A percentile compares a stretch with the other conserved stretches of the same genome.
Evolutionary conservation across 768 basidiomycete species (phyloP).

Genomic region (Russula vinacea): DNA sequence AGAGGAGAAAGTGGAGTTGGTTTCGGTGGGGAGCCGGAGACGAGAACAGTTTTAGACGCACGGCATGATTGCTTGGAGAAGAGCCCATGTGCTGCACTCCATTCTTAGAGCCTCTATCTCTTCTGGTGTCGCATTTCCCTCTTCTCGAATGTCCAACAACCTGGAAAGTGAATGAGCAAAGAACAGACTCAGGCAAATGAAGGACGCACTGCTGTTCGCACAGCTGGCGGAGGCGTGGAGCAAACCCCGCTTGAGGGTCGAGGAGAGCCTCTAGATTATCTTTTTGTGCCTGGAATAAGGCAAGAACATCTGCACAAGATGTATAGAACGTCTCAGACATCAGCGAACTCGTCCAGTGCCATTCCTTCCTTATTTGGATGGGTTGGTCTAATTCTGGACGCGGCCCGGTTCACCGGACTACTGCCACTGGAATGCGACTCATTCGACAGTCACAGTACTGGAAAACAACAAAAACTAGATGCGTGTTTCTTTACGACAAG

Average conservation of each 20-base stretch:
- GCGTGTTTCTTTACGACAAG: neutral
- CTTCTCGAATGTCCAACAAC: conserved; percentile 52
- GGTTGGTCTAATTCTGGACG: neutral
- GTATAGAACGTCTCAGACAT: conserved; percentile 57
- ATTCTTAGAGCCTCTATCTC: conserved; percentile 63
- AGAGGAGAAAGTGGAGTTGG: no score
- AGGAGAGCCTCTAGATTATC: conserved; percentile 59
- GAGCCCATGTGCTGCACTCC: conserved; percentile 79
- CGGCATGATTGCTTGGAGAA: conserved; percentile 76
- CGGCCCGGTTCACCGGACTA: neutral
- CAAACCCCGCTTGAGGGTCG: conserved; percentile 65
- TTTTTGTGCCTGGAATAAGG: conserved; percentile 51
- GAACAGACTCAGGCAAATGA: neutral
- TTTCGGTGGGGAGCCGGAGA: neutral
- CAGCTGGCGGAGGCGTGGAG: conserved; percentile 54
- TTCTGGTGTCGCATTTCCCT: conserved; percentile 42
- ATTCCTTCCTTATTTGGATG: neutral
- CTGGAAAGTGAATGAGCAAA: conserved; percentile 37
- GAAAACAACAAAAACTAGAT: neutral
- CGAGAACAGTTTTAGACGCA: conserved; percentile 40
- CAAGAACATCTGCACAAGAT: conserved; percentile 66
- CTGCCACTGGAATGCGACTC: no score
- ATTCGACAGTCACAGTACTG: no score
- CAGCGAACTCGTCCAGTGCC: neutral
- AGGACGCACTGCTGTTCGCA: conserved; percentile 56